Evolutionary conservation across 2,329 filamentous ascomycete species (phyloP).

Genomic region (Arthrinium phaeospermum): DNA sequence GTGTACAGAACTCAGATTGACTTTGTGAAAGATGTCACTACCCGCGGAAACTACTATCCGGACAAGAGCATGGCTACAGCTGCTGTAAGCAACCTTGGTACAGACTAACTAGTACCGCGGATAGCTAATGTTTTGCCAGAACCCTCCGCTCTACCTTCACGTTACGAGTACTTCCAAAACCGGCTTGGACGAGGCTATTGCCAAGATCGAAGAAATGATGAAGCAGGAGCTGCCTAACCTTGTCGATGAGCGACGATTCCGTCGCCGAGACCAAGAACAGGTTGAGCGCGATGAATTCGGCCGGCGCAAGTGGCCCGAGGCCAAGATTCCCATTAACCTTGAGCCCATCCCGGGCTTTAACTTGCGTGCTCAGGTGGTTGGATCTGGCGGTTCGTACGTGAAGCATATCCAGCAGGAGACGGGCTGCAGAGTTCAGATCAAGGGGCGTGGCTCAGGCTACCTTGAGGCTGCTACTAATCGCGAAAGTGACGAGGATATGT

Average conservation of each 20-base stretch:
- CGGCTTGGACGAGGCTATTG: slow-evolving; percentile 87
- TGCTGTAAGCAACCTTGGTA: slow-evolving; percentile 65
- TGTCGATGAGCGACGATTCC: slow-evolving; percentile 92
- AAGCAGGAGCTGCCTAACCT: slow-evolving; percentile 94
- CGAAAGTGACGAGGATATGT: slow-evolving; percentile 97
- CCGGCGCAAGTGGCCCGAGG: slow-evolving; percentile 97
- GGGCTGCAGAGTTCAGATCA: slow-evolving; percentile 95
- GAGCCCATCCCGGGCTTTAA: slow-evolving; percentile 96
- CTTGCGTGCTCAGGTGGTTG: slow-evolving; percentile 92
- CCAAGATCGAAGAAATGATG: slow-evolving; percentile 92
- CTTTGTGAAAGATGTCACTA: slow-evolving; percentile 90
- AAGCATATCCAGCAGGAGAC: slow-evolving; percentile 98
- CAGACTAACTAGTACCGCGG: not conserved
- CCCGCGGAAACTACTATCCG: slow-evolving; percentile 93
- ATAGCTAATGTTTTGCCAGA: slow-evolving; percentile 56
- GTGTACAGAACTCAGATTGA: slow-evolving; percentile 63
- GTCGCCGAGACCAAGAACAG: slow-evolving; percentile 78
- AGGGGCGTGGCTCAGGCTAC: slow-evolving; percentile 93
- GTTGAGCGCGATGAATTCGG: slow-evolving; percentile 92
- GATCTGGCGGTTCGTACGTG: slow-evolving; percentile 91
- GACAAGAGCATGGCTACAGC: slow-evolving; percentile 98
- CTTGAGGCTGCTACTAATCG: slow-evolving; percentile 85
- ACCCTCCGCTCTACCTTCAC: slow-evolving; percentile 92
- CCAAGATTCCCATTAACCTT: slow-evolving; percentile 88
- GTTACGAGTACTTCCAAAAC: slow-evolving; percentile 91